These are phyloP conservation scores for Nannizziopsis arthrosporioides DNA, from an alignment of 2,329 filamentous ascomycete genomes.

Conservation along the genomic window DNA sequence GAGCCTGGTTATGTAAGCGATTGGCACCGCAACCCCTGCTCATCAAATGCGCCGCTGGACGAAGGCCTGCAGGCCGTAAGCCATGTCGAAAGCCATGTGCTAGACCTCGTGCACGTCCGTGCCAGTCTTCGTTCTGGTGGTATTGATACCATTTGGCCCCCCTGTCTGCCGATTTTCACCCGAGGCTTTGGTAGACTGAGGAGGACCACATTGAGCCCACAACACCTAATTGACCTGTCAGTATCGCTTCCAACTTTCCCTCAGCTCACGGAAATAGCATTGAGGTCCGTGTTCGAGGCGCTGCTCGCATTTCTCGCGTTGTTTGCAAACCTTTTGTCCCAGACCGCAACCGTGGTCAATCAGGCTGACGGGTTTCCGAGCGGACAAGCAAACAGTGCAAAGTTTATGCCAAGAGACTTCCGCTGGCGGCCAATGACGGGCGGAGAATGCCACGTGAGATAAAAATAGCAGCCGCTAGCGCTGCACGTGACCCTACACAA, in stretches of 20 bases:
- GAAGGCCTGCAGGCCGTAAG: neutral
- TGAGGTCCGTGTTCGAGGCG: too few relatives aligned
- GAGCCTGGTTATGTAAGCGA: too few relatives aligned
- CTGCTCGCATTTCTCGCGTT: too few relatives aligned
- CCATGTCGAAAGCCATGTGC: constrained; percentile 1
- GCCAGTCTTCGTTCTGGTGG: neutral
- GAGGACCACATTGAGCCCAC: too few relatives aligned
- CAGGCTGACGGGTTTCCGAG: neutral
- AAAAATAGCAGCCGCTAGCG: neutral
- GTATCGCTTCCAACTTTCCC: too few relatives aligned
- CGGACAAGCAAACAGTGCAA: constrained; percentile 4
- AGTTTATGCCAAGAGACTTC: neutral
- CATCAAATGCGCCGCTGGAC: neutral
- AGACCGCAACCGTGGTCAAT: neutral
- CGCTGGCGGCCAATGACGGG: neutral
- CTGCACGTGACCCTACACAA: neutral
- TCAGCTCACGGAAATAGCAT: too few relatives aligned
- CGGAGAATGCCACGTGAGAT: neutral
- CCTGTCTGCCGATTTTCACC: constrained; percentile 1
- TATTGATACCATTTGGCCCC: neutral
- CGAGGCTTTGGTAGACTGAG: neutral
- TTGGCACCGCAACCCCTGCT: neutral
- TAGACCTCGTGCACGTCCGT: constrained; percentile 1
- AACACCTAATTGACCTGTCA: too few relatives aligned
- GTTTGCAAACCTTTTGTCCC: neutral